Percentiles rank a stretch among this genome's conserved stretches.
Conservation (phyloP, 1,284 basidiomycete species). For the Cutaneotrichosporon curvatum region DNA sequence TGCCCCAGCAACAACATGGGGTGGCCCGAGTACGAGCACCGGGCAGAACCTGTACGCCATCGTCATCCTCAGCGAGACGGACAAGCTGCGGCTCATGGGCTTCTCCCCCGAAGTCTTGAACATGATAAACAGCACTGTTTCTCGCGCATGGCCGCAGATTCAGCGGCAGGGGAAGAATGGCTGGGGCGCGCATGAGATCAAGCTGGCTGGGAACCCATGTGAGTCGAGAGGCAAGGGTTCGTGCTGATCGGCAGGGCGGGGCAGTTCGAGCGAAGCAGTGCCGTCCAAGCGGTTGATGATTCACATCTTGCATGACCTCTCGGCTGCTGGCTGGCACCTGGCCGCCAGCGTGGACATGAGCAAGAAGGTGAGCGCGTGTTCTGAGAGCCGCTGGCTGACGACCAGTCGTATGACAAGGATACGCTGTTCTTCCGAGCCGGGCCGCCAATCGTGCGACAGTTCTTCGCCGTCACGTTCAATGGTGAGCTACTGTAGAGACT, state of each 20-base stretch:
- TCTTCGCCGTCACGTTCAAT: conserved; percentile 37
- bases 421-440: conserved; percentile 33
- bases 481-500: conserved; percentile 10
- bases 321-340: conserved; percentile 32
- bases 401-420: conserved; percentile 33
- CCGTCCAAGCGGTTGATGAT: conserved; percentile 29
- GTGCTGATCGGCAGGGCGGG: conserved; percentile 23
- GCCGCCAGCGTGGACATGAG: conserved; percentile 20
- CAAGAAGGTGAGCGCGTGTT: neutral
- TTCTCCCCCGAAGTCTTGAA: conserved; percentile 1
- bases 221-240: conserved; percentile 3
- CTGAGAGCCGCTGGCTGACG: conserved; percentile 13
- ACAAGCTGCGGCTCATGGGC: conserved; percentile 6
- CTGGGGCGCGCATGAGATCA: conserved; percentile 29
- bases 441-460: conserved; percentile 22
- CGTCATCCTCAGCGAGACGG: neutral
- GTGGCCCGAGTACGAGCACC: no score
- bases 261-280: conserved; percentile 29
- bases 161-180: conserved; percentile 15
- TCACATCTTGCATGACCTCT: conserved; percentile 27
- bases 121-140: neutral
- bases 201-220: conserved; percentile 34
- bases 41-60: no score
- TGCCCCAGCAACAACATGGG: no score
- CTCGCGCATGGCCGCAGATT: conserved; percentile 23